Evolutionary conservation across 139 green algal species (phyloP), one percentile per base, ranked within the genome.

Genomic region (Trebouxia sp.): DNA sequence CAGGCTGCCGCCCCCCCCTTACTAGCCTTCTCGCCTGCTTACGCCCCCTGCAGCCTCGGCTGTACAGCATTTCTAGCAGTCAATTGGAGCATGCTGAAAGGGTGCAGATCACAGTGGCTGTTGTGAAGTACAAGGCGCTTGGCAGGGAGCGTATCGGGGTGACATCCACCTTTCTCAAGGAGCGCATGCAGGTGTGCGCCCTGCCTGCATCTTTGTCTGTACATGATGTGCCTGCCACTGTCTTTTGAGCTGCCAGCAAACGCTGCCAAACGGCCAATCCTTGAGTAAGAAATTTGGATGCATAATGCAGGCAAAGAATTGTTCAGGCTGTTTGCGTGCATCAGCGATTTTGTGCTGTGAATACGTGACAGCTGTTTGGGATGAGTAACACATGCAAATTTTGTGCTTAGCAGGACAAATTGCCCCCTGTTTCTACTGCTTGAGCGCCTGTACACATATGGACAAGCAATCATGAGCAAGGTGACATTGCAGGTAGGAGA

Each of bases 31-130:
- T 93, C 41, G 74, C 37, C 35, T 53, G 26, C 45, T 86, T 98
- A 84, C 85, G 94, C 32, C 92, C 88, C 65, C 90, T 98, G 81
- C 89, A 93, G 86, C 94, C 94, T 0, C 89, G 94, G 14, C 90
- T 98, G 28, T 98, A 98, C 87, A 94, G 87, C 65, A 98, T 98
- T 76, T 95, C 89, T 8, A 92, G 84, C 6, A 92, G 87, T 6
- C 79, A 80, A 76, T 55, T 83, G 70, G 88, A 89, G 77, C 53
- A 66, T 32, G 35, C 65, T 10, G 22, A 11, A 12, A 65, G 79
- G 0, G 89, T 92, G 42, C 70, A 80, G 69, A 75, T 91, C 66
- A 95, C 91, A 0, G 88, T 95, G 38, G 90, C 91, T 5, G 82
- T 92, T 43, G 91, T 96, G 72, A 86, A 83, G 35, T 98, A 98